Percentiles rank a stretch among this genome's conserved stretches.
phyloP scores from a whole-genome alignment of 192 early-diverging fungal genomes.

The Backusella westeae region DNA sequence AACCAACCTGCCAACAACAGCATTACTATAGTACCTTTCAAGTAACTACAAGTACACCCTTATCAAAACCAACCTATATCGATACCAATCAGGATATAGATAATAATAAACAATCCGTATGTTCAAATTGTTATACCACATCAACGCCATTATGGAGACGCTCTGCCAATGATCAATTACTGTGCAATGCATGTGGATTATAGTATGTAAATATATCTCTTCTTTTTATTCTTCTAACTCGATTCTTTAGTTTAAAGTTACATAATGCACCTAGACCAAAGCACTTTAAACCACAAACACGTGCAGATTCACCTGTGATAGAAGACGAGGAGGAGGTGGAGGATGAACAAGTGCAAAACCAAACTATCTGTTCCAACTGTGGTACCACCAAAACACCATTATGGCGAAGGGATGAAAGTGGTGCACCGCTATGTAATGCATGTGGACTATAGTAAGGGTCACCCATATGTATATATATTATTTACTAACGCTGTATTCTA shows the following conservation, averaged over 20 bases:
- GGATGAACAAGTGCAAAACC: constrained; percentile 28
- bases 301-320: not conserved
- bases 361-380: constrained; percentile 68
- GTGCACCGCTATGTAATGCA: constrained; percentile 55
- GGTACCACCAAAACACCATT: constrained; percentile 84
- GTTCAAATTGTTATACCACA: constrained; percentile 75
- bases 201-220: constrained; percentile 52
- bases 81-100: not conserved
- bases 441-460: constrained; percentile 52
- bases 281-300: constrained; percentile 67
- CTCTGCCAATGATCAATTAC: constrained; percentile 74
- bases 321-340: not conserved
- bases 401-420: constrained; percentile 80
- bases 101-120: constrained; percentile 15
- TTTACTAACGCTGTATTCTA: not conserved
- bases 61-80: not conserved
- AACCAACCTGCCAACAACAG: not conserved
- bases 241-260: constrained; percentile 57
- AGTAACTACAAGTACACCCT: not conserved
- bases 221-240: not conserved
- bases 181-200: constrained; percentile 98
- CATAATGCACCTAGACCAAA: constrained; percentile 82
- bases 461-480: not conserved
- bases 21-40: constrained; percentile 1
- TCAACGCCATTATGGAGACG: constrained; percentile 94